A percentile compares a stretch with the other conserved stretches of the same genome.
Conservation (phyloP, 108 stramenopile species). For the Cyclotella sp. region DNA sequence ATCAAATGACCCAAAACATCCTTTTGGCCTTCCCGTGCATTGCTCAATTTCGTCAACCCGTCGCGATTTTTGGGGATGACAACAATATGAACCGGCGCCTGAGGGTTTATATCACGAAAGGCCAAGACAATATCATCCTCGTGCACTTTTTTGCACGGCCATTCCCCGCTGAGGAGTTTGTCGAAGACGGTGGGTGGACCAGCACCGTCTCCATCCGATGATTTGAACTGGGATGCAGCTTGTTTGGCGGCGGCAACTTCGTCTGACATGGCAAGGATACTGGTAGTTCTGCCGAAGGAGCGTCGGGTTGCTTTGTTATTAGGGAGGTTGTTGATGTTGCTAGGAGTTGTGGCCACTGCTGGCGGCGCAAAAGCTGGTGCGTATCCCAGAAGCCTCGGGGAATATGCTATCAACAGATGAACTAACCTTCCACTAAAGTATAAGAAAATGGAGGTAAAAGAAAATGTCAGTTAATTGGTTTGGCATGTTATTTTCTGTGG, state of each 20-base stretch:
- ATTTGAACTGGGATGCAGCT: slow-evolving; percentile 53
- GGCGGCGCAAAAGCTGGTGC: slow-evolving; percentile 22
- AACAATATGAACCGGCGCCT: slow-evolving; percentile 93
- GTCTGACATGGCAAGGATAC: slow-evolving; percentile 34
- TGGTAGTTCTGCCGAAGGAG: slow-evolving; percentile 4
- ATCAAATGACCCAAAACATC: slow-evolving; percentile 95
- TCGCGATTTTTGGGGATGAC: slow-evolving; percentile 97
- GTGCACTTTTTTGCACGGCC: slow-evolving; percentile 87
- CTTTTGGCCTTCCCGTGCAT: slow-evolving; percentile 91
- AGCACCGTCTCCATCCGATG: slow-evolving; percentile 63
- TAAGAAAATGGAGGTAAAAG: too few relatives aligned
- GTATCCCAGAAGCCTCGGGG: slow-evolving; percentile 28
- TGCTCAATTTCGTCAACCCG: slow-evolving; percentile 90
- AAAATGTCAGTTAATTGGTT: too few relatives aligned
- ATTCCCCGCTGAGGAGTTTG: slow-evolving; percentile 88
- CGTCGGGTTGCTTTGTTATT: not conserved
- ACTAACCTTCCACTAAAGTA: slow-evolving; percentile 23
- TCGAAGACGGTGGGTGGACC: slow-evolving; percentile 93
- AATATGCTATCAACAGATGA: slow-evolving; percentile 28
- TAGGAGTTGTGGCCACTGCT: slow-evolving; percentile 4
- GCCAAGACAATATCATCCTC: slow-evolving; percentile 93
- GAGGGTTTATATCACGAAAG: slow-evolving; percentile 94
- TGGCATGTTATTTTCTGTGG: too few relatives aligned
- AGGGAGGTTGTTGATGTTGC: not conserved
- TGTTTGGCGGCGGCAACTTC: slow-evolving; percentile 63